phyloP scores from a whole-genome alignment of 805 yeast species.

The Lipomyces sp. region DNA sequence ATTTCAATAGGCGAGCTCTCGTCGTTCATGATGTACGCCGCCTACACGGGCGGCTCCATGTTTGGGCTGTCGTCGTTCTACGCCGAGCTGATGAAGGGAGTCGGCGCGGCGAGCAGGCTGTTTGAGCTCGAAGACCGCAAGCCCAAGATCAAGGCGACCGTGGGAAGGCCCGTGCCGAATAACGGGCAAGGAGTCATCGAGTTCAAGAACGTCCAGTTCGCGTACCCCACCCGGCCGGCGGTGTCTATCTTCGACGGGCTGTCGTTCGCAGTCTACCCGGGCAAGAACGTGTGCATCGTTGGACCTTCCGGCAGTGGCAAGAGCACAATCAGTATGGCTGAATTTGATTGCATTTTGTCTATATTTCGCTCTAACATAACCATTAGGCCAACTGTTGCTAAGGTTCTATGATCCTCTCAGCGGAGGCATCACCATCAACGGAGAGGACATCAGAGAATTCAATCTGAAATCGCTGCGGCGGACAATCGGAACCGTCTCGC shows the following conservation, averaged over 20 bases:
- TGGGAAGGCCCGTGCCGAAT: conserved; percentile 46
- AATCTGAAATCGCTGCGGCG: conserved; percentile 71
- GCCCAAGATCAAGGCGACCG: conserved; percentile 65
- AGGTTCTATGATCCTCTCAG: conserved; percentile 75
- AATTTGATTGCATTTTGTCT: background rate
- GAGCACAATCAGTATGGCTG: conserved; percentile 71
- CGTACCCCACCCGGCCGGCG: conserved; percentile 81
- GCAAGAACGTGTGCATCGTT: conserved; percentile 88
- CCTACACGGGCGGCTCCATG: conserved; percentile 88
- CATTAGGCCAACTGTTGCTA: conserved; percentile 48
- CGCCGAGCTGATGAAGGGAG: conserved; percentile 93
- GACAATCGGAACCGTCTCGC: conserved; percentile 85
- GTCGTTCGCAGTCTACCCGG: conserved; percentile 61
- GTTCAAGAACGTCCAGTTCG: conserved; percentile 63
- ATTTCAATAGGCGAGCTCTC: conserved; percentile 84
- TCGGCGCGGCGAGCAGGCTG: conserved; percentile 89
- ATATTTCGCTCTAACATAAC: background rate
- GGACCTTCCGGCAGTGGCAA: conserved; percentile 99
- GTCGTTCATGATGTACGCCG: conserved; percentile 92
- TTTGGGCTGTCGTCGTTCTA: conserved; percentile 88
- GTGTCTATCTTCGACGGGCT: conserved; percentile 61
- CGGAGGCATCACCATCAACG: conserved; percentile 66
- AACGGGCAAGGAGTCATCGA: conserved; percentile 42
- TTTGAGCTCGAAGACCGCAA: conserved; percentile 80
- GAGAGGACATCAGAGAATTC: conserved; percentile 57